These are phyloP conservation scores for Pezicula radicicola DNA, from an alignment of 2,329 filamentous ascomycete species.

Conservation along the genomic window DNA sequence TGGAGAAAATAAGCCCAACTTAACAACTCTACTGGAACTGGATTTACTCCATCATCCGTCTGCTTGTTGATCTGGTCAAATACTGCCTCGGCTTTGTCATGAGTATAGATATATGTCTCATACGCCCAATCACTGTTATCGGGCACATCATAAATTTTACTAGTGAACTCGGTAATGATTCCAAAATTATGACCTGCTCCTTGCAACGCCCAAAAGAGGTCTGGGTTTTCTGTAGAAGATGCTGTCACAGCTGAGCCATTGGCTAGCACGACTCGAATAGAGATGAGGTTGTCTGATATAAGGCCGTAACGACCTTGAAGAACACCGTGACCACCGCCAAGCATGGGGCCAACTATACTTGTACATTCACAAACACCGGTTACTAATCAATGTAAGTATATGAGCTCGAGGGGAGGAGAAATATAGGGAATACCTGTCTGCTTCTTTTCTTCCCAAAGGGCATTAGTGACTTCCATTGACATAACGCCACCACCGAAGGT, in stretches of 20 bases:
- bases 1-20: conserved; percentile 47
- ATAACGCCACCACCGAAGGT: conserved; percentile 26
- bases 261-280: conserved; percentile 37
- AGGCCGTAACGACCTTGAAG: conserved; percentile 37
- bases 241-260: conserved; percentile 45
- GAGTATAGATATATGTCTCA: conserved; percentile 40
- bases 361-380: conserved; percentile 30
- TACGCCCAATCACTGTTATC: conserved; percentile 32
- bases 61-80: conserved; percentile 44
- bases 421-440: conserved; percentile 6
- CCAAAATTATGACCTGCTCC: conserved; percentile 58
- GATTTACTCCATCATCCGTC: conserved; percentile 38
- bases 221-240: conserved; percentile 21
- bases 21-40: conserved; percentile 36
- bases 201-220: conserved; percentile 53
- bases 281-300: conserved; percentile 40
- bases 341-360: conserved; percentile 20
- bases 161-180: conserved; percentile 45
- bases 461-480: conserved; percentile 19
- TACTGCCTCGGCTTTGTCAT: conserved; percentile 44
- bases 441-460: conserved; percentile 21
- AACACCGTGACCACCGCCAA: conserved; percentile 41
- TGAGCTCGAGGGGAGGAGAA: not conserved
- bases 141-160: conserved; percentile 41
- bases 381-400: not conserved